Percentiles rank a stretch among this genome's conserved stretches.
Conservation (phyloP, 257 asterid genomes). For the Solanum chiquidenum region DNA sequence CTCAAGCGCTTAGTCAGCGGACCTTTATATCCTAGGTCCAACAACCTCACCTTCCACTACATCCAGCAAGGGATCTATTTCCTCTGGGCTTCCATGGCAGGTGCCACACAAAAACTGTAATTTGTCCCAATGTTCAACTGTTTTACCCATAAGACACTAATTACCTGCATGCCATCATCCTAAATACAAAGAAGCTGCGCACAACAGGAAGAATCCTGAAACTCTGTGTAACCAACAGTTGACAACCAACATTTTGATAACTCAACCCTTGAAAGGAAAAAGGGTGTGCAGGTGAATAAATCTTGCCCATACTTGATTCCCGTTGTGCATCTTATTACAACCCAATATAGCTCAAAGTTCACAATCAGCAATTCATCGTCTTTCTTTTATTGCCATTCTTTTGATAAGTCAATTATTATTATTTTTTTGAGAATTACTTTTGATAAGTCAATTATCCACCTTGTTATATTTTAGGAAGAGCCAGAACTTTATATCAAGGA, state of each 20-base stretch:
- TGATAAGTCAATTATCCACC: too few relatives aligned
- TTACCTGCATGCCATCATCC: background rate
- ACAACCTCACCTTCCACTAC: background rate
- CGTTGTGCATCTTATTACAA: background rate
- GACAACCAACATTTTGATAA: background rate
- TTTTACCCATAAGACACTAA: background rate
- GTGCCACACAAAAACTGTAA: background rate
- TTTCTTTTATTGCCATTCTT: background rate
- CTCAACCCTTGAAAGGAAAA: background rate
- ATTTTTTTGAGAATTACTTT: too few relatives aligned
- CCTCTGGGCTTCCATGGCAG: background rate
- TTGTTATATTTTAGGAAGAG: background rate
- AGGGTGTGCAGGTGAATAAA: background rate
- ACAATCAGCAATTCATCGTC: background rate
- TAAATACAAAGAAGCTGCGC: background rate
- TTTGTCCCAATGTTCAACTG: background rate
- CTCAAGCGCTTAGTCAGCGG: background rate
- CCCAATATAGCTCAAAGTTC: background rate
- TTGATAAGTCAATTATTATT: background rate
- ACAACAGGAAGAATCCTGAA: background rate
- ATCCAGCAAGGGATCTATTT: background rate
- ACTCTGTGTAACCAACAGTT: background rate
- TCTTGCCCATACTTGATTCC: background rate
- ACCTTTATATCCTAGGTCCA: background rate
- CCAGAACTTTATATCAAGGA: background rate